Evolutionary conservation across 768 basidiomycete genomes (phyloP).

Genomic region (Macrolepiota albuminosa): DNA sequence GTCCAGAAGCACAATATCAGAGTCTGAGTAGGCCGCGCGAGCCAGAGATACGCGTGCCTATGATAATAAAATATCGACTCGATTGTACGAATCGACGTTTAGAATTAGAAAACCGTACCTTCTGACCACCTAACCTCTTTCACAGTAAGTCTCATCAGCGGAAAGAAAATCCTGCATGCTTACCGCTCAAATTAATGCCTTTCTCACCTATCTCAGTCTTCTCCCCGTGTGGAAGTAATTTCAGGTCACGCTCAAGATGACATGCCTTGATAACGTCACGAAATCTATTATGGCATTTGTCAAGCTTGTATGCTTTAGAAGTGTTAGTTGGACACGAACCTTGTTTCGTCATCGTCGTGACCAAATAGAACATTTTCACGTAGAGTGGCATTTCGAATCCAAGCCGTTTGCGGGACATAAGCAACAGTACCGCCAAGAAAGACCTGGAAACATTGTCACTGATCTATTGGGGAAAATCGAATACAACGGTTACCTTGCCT

Average conservation of each 20-base stretch:
- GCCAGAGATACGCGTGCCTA: constrained; percentile 75
- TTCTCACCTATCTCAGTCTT: constrained; percentile 73
- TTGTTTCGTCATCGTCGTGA: constrained; percentile 52
- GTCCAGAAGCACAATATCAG: constrained; percentile 75
- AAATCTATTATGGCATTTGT: constrained; percentile 33
- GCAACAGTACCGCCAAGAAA: constrained; percentile 50
- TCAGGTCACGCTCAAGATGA: constrained; percentile 65
- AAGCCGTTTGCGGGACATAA: constrained; percentile 57
- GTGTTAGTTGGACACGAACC: constrained; percentile 23
- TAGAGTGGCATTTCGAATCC: constrained; percentile 67
- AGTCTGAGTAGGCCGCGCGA: constrained; percentile 67
- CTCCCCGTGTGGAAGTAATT: constrained; percentile 67
- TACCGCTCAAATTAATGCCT: constrained; percentile 65
- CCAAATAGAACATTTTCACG: constrained; percentile 77
- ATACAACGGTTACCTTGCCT: constrained; percentile 40
- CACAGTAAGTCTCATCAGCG: neutral
- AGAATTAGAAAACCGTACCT: constrained; percentile 18
- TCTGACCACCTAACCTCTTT: constrained; percentile 28
- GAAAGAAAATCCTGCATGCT: constrained; percentile 5
- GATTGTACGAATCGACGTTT: neutral
- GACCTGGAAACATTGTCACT: constrained; percentile 25
- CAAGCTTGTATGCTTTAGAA: neutral
- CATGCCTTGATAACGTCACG: constrained; percentile 58
- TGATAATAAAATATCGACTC: neutral
- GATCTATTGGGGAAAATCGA: neutral